Evolutionary conservation across 305 asterid species (phyloP).

Genomic region (Fraxinus albicans): DNA sequence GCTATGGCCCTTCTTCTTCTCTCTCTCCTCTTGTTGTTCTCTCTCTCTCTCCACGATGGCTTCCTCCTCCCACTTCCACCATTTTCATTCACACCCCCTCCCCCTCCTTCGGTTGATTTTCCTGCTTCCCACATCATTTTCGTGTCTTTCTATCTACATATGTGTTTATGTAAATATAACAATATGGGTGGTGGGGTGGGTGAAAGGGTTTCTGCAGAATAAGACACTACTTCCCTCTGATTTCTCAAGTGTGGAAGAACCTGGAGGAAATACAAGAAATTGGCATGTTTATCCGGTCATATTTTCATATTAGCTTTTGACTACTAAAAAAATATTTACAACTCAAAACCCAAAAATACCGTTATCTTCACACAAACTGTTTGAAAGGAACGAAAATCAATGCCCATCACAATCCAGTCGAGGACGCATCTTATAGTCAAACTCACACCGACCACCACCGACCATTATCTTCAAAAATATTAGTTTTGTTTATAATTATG

Average conservation of each 20-base stretch:
- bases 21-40: slow-evolving; percentile 68
- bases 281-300: too few species aligned
- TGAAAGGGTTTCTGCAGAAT: slow-evolving; percentile 26
- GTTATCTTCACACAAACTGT: too few species aligned
- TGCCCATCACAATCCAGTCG: too few species aligned
- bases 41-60: slow-evolving; percentile 76
- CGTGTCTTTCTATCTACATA: neutral
- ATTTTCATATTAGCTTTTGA: too few species aligned
- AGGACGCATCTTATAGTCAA: too few species aligned
- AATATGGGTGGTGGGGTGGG: neutral
- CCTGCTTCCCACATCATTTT: slow-evolving; percentile 62
- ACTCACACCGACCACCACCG: too few species aligned
- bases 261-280: too few species aligned
- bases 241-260: slow-evolving; percentile 32
- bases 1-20: slow-evolving; percentile 67
- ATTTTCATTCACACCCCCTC: slow-evolving; percentile 14
- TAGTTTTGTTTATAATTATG: too few species aligned
- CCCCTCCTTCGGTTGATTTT: slow-evolving; percentile 39
- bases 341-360: too few species aligned
- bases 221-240: slow-evolving; percentile 30
- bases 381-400: too few species aligned
- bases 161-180: neutral
- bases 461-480: too few species aligned
- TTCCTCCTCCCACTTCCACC: slow-evolving; percentile 52
- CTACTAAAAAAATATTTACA: too few species aligned